phyloP scores from a whole-genome alignment of 106 monocot genomes.

The Gastrodia elata region DNA sequence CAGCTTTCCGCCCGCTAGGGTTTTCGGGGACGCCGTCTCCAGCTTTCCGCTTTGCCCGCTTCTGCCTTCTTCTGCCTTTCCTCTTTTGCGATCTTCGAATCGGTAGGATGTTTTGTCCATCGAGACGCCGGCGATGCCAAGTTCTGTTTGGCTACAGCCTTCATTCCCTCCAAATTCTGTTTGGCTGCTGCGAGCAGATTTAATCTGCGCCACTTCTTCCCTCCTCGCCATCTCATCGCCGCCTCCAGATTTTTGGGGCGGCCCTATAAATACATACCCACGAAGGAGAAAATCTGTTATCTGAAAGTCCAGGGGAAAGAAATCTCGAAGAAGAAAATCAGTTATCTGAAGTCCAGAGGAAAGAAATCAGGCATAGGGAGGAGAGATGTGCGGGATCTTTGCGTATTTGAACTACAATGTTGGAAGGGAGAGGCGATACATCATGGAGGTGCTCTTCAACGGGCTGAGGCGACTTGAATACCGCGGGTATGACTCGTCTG shows the following conservation, averaged over 20 bases:
- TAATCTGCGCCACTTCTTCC: too few species aligned
- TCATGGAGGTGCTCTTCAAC: conserved; percentile 86
- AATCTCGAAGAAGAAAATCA: not conserved
- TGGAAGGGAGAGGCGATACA: conserved; percentile 71
- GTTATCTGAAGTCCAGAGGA: not conserved
- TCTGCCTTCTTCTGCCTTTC: not conserved
- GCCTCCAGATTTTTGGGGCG: too few species aligned
- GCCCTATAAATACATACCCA: too few species aligned
- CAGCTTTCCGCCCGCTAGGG: conserved; percentile 36
- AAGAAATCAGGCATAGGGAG: not conserved
- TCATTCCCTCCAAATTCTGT: conserved; percentile 24
- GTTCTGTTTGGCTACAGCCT: conserved; percentile 24
- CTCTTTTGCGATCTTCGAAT: not conserved
- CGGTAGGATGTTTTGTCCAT: conserved; percentile 14
- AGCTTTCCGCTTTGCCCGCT: not conserved
- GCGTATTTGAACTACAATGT: conserved; percentile 97
- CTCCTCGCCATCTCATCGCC: too few species aligned
- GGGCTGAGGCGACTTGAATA: conserved; percentile 91
- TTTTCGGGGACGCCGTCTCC: too few species aligned
- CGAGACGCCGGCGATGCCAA: conserved; percentile 34
- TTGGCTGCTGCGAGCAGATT: conserved; percentile 15
- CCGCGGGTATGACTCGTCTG: conserved; percentile 94
- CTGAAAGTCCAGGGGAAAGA: not conserved
- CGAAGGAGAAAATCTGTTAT: not conserved
- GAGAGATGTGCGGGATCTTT: conserved; percentile 88